Base-by-base conservation (phyloP, 257 asterid genomes). In the Solanum acaule region DNA sequence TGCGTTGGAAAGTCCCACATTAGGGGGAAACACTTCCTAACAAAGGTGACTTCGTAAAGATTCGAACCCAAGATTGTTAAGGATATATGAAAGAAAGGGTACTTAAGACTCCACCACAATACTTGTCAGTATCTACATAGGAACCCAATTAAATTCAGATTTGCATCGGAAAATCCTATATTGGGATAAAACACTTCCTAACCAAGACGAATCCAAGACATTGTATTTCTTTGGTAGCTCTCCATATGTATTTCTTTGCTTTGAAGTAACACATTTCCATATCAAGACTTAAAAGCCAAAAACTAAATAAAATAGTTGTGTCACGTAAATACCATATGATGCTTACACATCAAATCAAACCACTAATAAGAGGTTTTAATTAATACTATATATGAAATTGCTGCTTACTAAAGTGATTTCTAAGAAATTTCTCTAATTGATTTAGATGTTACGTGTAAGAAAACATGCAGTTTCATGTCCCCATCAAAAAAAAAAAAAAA, bases 1-100 rank as follows among this genome's bases (percentile, higher is more conserved):
- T 0, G n/a, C 0, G 4, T 0, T 0, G 2, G 4, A 18, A 52
- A 52, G n/a, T 52, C n/a, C 1, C 18, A 2, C n/a, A 52, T 6
- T 56, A 2, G 65, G 65, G 23, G 8, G 14, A 49, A 49, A 15
- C 8, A 49, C 61, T 49, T 2, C 3, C 22, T 49, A 49, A 49
- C 22, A 15, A 49, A 2, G 61, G 9, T 3, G 9, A 16, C 3
- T 6, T 0, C 0, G 22, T 46, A 46, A 0, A 1, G 18, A 2
- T 46, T 46, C 1, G 3, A 46, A 46, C 1, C 1, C 18, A 46
- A 46, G 6, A 46, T 49, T 49, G 0, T 46, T 4, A 46, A 14
- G 3, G 20, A 46, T 46, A 37, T 37, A 37, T 37, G 40, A 37
- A 37, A 37, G 59, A 46, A 46, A 46, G 7, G 0, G 2, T 14